Evolutionary conservation across 1,139 yeast species (phyloP).

Genomic region (Yamadazyma kanchanaburiensis): DNA sequence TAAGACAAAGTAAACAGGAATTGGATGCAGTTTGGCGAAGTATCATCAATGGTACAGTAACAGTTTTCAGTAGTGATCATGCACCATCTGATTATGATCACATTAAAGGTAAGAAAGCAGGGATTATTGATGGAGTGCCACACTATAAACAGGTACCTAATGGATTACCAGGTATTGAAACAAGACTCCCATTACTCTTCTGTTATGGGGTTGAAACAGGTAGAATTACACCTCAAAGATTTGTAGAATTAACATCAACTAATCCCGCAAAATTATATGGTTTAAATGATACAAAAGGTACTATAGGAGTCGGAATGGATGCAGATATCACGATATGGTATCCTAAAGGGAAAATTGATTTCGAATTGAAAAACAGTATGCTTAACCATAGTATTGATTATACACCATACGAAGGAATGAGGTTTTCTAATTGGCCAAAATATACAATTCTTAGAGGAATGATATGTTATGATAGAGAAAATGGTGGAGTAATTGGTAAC

Average conservation of each 20-base stretch:
- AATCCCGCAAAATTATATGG: slow-evolving; percentile 46
- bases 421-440: slow-evolving; percentile 44
- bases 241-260: slow-evolving; percentile 39
- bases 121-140: slow-evolving; percentile 26
- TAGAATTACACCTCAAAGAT: slow-evolving; percentile 35
- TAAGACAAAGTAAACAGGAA: slow-evolving; percentile 33
- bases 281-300: slow-evolving; percentile 31
- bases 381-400: slow-evolving; percentile 43
- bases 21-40: slow-evolving; percentile 43
- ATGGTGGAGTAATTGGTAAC: slow-evolving; percentile 19
- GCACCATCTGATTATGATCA: slow-evolving; percentile 42
- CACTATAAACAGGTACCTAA: slow-evolving; percentile 41
- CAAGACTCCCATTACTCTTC: slow-evolving; percentile 39
- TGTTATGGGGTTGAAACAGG: slow-evolving; percentile 40
- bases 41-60: slow-evolving; percentile 43
- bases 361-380: slow-evolving; percentile 27
- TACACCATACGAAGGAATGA: slow-evolving; percentile 43
- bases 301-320: slow-evolving; percentile 39
- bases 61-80: slow-evolving; percentile 45
- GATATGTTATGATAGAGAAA: slow-evolving; percentile 31
- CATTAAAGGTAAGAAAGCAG: slow-evolving; percentile 33
- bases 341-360: slow-evolving; percentile 27
- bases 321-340: slow-evolving; percentile 45
- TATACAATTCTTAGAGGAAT: slow-evolving; percentile 38
- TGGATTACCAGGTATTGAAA: slow-evolving; percentile 46